Evolutionary conservation across 495 filamentous ascomycete genomes (phyloP).

Genomic region (Trichoderma parareesei): DNA sequence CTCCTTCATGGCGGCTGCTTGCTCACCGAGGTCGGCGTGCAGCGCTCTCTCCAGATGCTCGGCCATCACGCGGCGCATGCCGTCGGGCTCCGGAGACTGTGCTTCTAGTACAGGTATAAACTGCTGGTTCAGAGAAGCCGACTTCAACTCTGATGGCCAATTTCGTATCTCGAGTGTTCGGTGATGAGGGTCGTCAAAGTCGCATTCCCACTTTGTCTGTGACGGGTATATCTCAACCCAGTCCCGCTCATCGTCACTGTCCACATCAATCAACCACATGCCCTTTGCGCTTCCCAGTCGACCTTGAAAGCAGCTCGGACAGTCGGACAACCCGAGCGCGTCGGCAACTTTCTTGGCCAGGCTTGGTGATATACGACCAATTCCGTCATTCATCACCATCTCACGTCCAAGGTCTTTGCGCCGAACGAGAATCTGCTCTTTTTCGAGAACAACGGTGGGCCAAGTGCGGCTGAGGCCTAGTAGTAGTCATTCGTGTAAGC

Average conservation of each 20-base stretch:
- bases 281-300: constrained; percentile 83
- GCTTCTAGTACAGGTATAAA: constrained; percentile 70
- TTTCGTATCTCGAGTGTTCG: constrained; percentile 67
- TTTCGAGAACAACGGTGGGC: constrained; percentile 27
- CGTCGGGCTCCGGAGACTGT: constrained; percentile 42
- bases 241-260: constrained; percentile 32
- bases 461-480: constrained; percentile 35
- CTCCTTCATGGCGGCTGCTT: constrained; percentile 48
- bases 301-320: constrained; percentile 72
- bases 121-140: constrained; percentile 66
- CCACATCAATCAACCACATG: constrained; percentile 69
- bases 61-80: constrained; percentile 48
- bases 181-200: constrained; percentile 39
- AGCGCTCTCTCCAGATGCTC: constrained; percentile 52
- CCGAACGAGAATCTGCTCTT: constrained; percentile 28
- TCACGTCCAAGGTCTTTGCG: constrained; percentile 26
- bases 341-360: constrained; percentile 55
- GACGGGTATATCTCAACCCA: constrained; percentile 78
- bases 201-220: constrained; percentile 70
- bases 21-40: constrained; percentile 48
- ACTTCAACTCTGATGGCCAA: constrained; percentile 51
- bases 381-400: constrained; percentile 75
- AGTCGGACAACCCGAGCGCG: constrained; percentile 46
- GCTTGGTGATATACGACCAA: constrained; percentile 58
- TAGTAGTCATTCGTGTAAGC: background rate